These are phyloP conservation scores for Conringia planisiliqua DNA, from an alignment of 345 rosid genomes.

Conservation along the genomic window DNA sequence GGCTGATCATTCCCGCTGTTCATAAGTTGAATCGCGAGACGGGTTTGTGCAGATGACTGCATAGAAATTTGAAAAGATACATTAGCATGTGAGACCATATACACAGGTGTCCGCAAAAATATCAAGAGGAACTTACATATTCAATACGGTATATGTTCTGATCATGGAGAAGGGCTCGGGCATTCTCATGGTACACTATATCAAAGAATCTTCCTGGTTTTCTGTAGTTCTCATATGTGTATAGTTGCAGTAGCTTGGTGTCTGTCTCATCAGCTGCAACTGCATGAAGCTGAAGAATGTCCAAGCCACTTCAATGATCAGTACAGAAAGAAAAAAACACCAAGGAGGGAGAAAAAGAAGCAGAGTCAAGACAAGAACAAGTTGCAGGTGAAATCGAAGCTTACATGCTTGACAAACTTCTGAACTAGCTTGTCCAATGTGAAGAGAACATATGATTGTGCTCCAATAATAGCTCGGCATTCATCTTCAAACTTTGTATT, in stretches of 20 bases:
- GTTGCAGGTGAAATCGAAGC: conserved; percentile 16
- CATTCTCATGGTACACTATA: conserved; percentile 78
- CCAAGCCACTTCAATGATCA: conserved; percentile 9
- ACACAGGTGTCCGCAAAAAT: neutral
- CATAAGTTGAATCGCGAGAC: conserved; percentile 83
- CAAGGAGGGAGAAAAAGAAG: conserved; percentile 2
- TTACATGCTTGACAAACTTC: conserved; percentile 91
- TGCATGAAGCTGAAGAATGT: conserved; percentile 67
- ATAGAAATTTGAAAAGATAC: conserved; percentile 13
- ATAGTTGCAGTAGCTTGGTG: conserved; percentile 81
- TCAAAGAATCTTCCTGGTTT: conserved; percentile 71
- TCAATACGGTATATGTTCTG: conserved; percentile 86
- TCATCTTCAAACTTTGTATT: conserved; percentile 97
- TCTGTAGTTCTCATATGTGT: conserved; percentile 76
- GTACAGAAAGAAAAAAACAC: neutral
- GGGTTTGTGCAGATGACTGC: conserved; percentile 61
- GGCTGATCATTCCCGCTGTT: conserved; percentile 83
- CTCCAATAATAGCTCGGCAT: conserved; percentile 92
- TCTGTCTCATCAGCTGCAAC: conserved; percentile 90
- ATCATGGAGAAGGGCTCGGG: conserved; percentile 79
- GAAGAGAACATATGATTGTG: conserved; percentile 89
- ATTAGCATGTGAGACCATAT: conserved; percentile 11
- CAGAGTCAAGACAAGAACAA: neutral
- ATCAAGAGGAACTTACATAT: conserved; percentile 58
- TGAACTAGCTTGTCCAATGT: conserved; percentile 91